These are phyloP conservation scores for Sapria himalayana DNA, from an alignment of 345 rosid species.

Conservation along the genomic window DNA sequence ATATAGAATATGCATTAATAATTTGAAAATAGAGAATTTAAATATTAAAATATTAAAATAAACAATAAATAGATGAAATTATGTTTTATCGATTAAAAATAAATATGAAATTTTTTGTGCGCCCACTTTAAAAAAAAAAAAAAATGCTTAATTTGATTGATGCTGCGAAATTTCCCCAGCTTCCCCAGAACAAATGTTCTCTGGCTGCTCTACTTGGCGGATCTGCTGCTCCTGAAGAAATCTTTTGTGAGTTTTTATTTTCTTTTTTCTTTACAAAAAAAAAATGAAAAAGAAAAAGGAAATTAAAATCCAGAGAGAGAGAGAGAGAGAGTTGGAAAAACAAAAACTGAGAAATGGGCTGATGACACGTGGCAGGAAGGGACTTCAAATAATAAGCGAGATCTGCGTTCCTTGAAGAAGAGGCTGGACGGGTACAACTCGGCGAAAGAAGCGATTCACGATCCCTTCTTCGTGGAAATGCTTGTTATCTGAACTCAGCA, in stretches of 20 bases:
- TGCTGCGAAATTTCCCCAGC: slow-evolving; percentile 18
- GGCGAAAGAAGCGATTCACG: slow-evolving; percentile 56
- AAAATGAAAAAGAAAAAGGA: no score
- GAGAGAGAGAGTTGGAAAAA: no score
- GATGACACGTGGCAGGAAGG: slow-evolving; percentile 25
- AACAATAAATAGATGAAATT: no score
- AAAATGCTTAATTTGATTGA: no score
- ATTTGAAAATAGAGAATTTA: no score
- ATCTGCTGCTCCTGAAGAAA: slow-evolving; percentile 60
- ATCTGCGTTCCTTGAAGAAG: slow-evolving; percentile 62
- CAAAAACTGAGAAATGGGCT: background rate
- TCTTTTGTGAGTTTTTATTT: slow-evolving; percentile 46
- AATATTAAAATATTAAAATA: no score
- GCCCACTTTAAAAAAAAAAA: no score
- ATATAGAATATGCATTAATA: no score
- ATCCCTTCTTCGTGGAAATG: slow-evolving; percentile 53
- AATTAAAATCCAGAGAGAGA: no score
- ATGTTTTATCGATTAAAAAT: no score
- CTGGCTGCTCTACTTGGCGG: slow-evolving; percentile 76
- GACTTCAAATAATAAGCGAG: slow-evolving; percentile 47
- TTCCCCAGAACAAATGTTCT: slow-evolving; percentile 75
- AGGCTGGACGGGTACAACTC: slow-evolving; percentile 52
- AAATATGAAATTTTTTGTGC: no score
- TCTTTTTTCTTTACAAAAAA: no score
- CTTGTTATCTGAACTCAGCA: slow-evolving; percentile 11